Evolutionary conservation across 164 flowering plant species (phyloP).

Genomic region (Magnolia sinica): DNA sequence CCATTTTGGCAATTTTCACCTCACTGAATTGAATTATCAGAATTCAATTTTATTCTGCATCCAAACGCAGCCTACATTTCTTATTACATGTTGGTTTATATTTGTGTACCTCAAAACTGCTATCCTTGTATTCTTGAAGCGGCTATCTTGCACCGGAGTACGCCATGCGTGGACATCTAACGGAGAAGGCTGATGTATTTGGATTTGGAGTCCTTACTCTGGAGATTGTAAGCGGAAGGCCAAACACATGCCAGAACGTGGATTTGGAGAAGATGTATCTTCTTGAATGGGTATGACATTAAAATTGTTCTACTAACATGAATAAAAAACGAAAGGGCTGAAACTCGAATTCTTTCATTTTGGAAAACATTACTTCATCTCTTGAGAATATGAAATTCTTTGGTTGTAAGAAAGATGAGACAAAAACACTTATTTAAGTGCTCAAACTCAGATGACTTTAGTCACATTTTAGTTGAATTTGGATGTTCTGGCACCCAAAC

Average conservation of each 20-base stretch:
- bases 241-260: constrained; percentile 23
- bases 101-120: not conserved
- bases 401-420: too few species aligned
- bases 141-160: constrained; percentile 34
- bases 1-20: too few species aligned
- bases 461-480: too few species aligned
- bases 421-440: too few species aligned
- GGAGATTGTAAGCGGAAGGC: constrained; percentile 29
- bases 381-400: too few species aligned
- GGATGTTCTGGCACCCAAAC: too few species aligned
- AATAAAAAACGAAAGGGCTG: too few species aligned
- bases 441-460: too few species aligned
- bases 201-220: constrained; percentile 30
- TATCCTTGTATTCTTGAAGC: not conserved
- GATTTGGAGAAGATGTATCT: constrained; percentile 26
- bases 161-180: constrained; percentile 34
- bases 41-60: too few species aligned
- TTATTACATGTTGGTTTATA: not conserved
- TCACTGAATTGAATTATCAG: too few species aligned
- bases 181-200: constrained; percentile 36
- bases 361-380: too few species aligned
- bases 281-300: constrained; percentile 32
- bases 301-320: too few species aligned
- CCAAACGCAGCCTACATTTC: not conserved
- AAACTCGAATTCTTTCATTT: not conserved